Percentiles rank a stretch among this genome's conserved stretches.
These are phyloP conservation scores for Aspergillus fijiensis DNA, from an alignment of 2,329 filamentous ascomycete genomes.

Conservation along the genomic window DNA sequence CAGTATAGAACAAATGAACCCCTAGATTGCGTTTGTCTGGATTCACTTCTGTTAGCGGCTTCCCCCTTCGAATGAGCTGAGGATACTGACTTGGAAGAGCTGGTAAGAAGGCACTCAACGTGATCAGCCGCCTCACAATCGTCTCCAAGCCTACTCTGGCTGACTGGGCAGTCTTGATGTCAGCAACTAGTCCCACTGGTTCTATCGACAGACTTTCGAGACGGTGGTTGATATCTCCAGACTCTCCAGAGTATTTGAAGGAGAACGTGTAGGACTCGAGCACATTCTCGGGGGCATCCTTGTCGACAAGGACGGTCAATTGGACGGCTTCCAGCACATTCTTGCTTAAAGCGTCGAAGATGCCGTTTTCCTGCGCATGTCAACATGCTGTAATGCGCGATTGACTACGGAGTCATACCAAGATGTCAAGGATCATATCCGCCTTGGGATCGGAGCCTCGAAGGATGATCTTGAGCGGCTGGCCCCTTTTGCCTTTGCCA, in stretches of 20 bases:
- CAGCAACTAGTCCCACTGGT: slow-evolving; percentile 29
- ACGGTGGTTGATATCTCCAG: slow-evolving; percentile 31
- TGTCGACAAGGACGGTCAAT: slow-evolving; percentile 46
- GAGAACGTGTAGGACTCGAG: slow-evolving; percentile 53
- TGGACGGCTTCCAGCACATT: slow-evolving; percentile 48
- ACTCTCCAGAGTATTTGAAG: slow-evolving; percentile 43
- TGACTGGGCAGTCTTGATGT: slow-evolving; percentile 40
- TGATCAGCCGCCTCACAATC: slow-evolving; percentile 44
- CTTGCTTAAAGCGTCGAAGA: slow-evolving; percentile 47
- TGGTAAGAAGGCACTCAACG: slow-evolving; percentile 40
- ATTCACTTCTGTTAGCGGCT: background rate
- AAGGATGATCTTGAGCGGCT: slow-evolving; percentile 43
- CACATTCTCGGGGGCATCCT: slow-evolving; percentile 37
- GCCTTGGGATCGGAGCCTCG: slow-evolving; percentile 42
- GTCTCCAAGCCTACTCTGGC: slow-evolving; percentile 44
- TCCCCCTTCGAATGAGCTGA: background rate
- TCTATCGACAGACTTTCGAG: slow-evolving; percentile 30
- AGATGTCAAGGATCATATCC: slow-evolving; percentile 48
- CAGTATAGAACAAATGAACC: slow-evolving; percentile 47
- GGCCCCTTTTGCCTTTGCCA: slow-evolving; percentile 26
- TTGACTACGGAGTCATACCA: slow-evolving; percentile 38
- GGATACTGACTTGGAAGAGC: slow-evolving; percentile 41
- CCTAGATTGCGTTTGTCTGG: slow-evolving; percentile 43
- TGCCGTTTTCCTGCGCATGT: slow-evolving; percentile 48
- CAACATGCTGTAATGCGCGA: slow-evolving; percentile 12